phyloP scores from a whole-genome alignment of 345 rosid genomes.

The Salix viminalis region DNA sequence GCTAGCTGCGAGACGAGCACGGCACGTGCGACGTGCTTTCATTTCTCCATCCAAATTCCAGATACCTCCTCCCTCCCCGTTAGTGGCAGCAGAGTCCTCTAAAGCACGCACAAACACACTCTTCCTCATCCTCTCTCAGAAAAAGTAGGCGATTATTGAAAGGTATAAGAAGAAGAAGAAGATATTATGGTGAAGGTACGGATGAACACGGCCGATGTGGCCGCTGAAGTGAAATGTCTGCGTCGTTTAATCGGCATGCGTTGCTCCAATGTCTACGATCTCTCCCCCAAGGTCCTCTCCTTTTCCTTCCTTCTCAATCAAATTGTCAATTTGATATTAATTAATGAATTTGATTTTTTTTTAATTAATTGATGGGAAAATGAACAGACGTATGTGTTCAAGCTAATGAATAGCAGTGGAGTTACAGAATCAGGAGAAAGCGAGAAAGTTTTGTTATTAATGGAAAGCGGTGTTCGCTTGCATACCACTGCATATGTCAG shows the following conservation, averaged over 20 bases:
- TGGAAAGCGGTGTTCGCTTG: conserved; percentile 95
- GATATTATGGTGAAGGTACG: conserved; percentile 85
- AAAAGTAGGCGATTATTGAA: no score
- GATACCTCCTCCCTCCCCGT: background rate
- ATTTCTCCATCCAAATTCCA: no score
- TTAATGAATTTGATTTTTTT: background rate
- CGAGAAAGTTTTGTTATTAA: conserved; percentile 80
- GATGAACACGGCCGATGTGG: conserved; percentile 99
- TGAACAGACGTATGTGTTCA: conserved; percentile 81
- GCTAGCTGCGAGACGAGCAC: no score
- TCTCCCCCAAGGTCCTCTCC: conserved; percentile 72
- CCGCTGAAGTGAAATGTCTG: conserved; percentile 93
- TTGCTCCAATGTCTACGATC: conserved; percentile 95
- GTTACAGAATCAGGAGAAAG: conserved; percentile 96
- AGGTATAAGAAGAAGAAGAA: background rate
- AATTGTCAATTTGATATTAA: background rate
- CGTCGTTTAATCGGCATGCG: conserved; percentile 90
- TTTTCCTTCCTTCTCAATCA: background rate
- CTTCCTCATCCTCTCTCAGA: no score
- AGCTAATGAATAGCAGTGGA: conserved; percentile 96
- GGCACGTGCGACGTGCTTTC: no score
- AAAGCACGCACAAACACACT: no score
- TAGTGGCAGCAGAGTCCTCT: background rate
- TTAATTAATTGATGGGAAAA: background rate
- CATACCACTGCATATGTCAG: conserved; percentile 85